Evolutionary conservation across 164 flowering plant species (phyloP), one percentile per base, ranked within the genome.

Genomic region (Chloranthus sessilifolius): DNA sequence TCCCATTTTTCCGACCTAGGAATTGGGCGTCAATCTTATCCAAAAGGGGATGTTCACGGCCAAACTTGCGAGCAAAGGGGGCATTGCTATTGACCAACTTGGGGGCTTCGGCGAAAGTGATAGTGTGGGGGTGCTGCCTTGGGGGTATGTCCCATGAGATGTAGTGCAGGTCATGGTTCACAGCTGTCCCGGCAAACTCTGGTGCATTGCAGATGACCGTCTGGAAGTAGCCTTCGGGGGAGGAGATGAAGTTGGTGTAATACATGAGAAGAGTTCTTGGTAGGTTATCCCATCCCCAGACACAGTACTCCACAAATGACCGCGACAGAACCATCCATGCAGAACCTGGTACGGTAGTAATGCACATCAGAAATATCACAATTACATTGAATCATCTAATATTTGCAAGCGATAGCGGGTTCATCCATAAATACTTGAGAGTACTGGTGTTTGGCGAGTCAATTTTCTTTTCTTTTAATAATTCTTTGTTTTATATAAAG

Each of bases 261-360:
- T 87, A 87, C 96, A 87, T 84, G 37, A 87, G 89, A 26, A 84
- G 67, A 11, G 74, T 82, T 63, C 95, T 73, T 7, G 95, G 95
- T 24, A 87, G 73, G 62, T 87, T 87, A 29, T 87, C 95, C 95
- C 92, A 87, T 34, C 95, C 95, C 92, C 84, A 77, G 28, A 87
- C 60, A 34, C 62, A 55, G 60, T 64, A 87, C 46, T 87, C 95
- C 4, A 84, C 87, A 43, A 87, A 87, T 29, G 78, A 43, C 5
- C 80, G 81, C 3, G 95, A 73, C 7, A 87, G 80, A 47, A 73
- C 71, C 83, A 77, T 80, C 95, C 95, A 87, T 31, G 95, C 95
- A 3, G 95, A 87, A 57, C 95, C 95, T 87, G 84, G n/a, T 52
- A 74, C 35, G 7, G 12, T 40, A 50, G 24, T 30, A n/a, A n/a